Base-by-base conservation (phyloP, 78 protist genomes). In the Chrysochromulina parva region DNA sequence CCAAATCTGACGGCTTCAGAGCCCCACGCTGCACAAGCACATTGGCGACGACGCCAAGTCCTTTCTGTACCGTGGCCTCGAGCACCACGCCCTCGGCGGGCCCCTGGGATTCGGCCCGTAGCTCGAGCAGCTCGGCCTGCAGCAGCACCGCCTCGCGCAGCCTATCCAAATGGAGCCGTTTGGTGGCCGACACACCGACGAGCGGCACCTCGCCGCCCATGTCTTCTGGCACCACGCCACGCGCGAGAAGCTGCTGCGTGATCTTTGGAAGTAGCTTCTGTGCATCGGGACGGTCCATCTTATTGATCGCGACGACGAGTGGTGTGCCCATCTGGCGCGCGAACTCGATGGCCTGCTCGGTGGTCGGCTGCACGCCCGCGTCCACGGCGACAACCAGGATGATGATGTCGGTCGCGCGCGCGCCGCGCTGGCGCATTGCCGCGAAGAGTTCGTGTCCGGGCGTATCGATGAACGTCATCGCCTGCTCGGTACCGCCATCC, bases 391-490 rank as follows among this genome's bases (percentile, higher is more conserved):
- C 95, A 17, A 98, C 96, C 20, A 98, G 89, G 10, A 98, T 47
- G 14, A 92, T 93, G 7, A 98, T 48, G 67, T 98, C 99, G 2
- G 98, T 97, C 4, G 89, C 93, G n/a, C 13, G 1, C 0, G 97
- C 96, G 19, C 98, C 98, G 52, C 78, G 50, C 78, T 10, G 26
- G 10, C 86, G 86, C 86, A 78, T 78, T 62, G 65, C 38, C 28
- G 86, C 13, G 47, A 78, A 78, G 47, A 78, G 60, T 69, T 1
- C 97, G 89, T 98, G 99, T 17, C 99, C 99, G 10, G 99, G 99
- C 7, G 99, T 97, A 82, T 97, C 98, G 88, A 98, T 85, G 74
- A 97, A 97, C 20, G 98, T 96, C 38, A 95, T 74, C 50, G 14
- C 57, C 47, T 20, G 53, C 82, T 38, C 53, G 28, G 3, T 17